Base-by-base conservation (phyloP, 139 green algal species). In the Eudorina sp. region DNA sequence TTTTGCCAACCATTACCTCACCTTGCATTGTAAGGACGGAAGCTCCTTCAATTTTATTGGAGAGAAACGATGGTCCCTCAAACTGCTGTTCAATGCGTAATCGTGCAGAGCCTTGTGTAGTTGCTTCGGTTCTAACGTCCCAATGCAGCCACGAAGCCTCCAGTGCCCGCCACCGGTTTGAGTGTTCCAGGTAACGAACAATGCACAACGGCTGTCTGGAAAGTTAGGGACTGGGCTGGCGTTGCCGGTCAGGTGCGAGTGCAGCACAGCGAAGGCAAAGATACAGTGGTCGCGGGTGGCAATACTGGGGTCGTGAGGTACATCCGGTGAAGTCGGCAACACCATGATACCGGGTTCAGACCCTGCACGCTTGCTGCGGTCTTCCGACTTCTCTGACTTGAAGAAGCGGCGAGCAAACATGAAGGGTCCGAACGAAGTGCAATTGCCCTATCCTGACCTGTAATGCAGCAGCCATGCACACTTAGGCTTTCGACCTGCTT, bases 111-210 rank as follows among this genome's bases (percentile, higher is more conserved):
- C 93, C 0, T 81, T 76, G 73, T 94, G 91, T 29, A 98, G 81
- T 40, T 84, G 88, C 21, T 91, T 82, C 0, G 96, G 89, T 83
- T 97, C 93, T 38, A 98, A 83, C 2, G 93, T 97, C 16, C 96
- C 96, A 31, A 98, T 98, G 88, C 96, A 98, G 34, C 96, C 96
- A 4, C 96, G 92, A 68, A 98, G 83, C 25, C 90, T 89, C 36
- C 51, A 66, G 48, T 51, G 40, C 21, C 38, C 58, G 11, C 29
- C 60, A 11, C 79, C 23, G 4, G 31, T 41, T 4, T 43, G 43
- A 48, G 96, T 97, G 82, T 95, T 97, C 95, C 95, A 98, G 0
- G 94, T 98, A 9, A 98, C 95, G 83, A 98, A 98, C 6, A 98
- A 58, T 0, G 95, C 94, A 31, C 81, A 96, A 36, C 85, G 45